phyloP scores from a whole-genome alignment of 2,329 filamentous ascomycete species.

The Penicillium sp. region DNA sequence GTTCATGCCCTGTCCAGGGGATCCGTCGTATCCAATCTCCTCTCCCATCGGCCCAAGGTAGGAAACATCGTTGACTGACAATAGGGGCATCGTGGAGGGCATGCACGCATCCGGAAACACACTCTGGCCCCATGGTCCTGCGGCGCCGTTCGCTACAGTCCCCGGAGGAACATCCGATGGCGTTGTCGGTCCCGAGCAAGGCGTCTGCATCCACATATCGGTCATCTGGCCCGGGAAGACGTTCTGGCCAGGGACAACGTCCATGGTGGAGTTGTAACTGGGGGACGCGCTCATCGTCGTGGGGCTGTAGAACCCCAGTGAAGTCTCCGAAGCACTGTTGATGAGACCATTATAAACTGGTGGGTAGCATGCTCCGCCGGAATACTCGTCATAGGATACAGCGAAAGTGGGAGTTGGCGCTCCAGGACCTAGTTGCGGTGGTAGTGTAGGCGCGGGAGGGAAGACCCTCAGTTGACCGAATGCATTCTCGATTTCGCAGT shows the following conservation, averaged over 20 bases:
- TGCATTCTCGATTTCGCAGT: slow-evolving; percentile 19
- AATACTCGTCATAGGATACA: slow-evolving; percentile 19
- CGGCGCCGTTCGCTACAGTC: slow-evolving; percentile 6
- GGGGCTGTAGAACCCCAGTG: slow-evolving; percentile 21
- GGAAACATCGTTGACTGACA: neutral
- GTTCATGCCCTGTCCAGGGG: neutral
- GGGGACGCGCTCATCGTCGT: slow-evolving; percentile 20
- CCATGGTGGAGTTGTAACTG: slow-evolving; percentile 20
- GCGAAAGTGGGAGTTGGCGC: slow-evolving; percentile 12
- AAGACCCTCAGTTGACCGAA: slow-evolving; percentile 19
- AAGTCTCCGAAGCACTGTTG: slow-evolving; percentile 16
- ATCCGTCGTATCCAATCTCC: neutral
- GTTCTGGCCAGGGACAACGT: slow-evolving; percentile 9
- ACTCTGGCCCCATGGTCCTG: slow-evolving; percentile 15
- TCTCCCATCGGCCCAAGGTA: neutral
- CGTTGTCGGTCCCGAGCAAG: slow-evolving; percentile 18
- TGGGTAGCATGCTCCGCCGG: slow-evolving; percentile 19
- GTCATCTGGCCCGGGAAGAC: slow-evolving; percentile 13
- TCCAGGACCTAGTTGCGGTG: slow-evolving; percentile 13
- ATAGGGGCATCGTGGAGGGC: neutral
- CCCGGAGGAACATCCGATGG: slow-evolving; percentile 10
- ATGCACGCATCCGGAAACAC: slow-evolving; percentile 4
- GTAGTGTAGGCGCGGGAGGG: slow-evolving; percentile 18
- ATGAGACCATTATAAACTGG: slow-evolving; percentile 16
- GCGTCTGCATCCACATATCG: slow-evolving; percentile 22